Conservation (phyloP, 2,329 filamentous ascomycete species). For the Penicillium sp. region DNA sequence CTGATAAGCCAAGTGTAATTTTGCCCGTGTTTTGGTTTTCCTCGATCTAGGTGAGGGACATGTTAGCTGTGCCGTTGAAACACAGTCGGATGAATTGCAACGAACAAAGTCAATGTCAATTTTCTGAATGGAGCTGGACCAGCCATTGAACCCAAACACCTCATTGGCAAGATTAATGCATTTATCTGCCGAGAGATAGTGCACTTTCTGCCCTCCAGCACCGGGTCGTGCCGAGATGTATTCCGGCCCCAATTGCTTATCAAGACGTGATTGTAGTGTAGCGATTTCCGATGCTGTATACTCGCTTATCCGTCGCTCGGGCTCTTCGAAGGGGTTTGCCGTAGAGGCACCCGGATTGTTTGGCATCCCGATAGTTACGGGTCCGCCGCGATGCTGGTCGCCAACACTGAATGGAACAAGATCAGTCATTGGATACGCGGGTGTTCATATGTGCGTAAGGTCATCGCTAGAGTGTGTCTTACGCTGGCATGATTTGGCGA, state of each 20-base stretch:
- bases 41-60: conserved; percentile 58
- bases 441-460: neutral
- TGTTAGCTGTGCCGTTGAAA: neutral
- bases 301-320: conserved; percentile 66
- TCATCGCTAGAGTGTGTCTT: conserved; percentile 22
- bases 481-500: conserved; percentile 48
- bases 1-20: conserved; percentile 81
- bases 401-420: conserved; percentile 56
- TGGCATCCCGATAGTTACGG: conserved; percentile 44
- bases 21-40: conserved; percentile 76
- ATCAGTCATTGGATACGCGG: conserved; percentile 21
- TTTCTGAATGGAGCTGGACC: conserved; percentile 94
- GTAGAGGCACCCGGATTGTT: conserved; percentile 35
- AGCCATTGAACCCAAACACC: conserved; percentile 95
- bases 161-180: conserved; percentile 93
- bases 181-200: conserved; percentile 95
- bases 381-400: conserved; percentile 61
- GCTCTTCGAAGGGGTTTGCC: conserved; percentile 79
- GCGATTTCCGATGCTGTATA: conserved; percentile 92
- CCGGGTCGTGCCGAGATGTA: conserved; percentile 88
- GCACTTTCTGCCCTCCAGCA: conserved; percentile 79
- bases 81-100: conserved; percentile 2
- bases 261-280: conserved; percentile 78
- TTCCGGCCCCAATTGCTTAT: conserved; percentile 93
- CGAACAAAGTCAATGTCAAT: conserved; percentile 87